phyloP scores from a whole-genome alignment of 441 rosid genomes.

The Croton laevigatus region DNA sequence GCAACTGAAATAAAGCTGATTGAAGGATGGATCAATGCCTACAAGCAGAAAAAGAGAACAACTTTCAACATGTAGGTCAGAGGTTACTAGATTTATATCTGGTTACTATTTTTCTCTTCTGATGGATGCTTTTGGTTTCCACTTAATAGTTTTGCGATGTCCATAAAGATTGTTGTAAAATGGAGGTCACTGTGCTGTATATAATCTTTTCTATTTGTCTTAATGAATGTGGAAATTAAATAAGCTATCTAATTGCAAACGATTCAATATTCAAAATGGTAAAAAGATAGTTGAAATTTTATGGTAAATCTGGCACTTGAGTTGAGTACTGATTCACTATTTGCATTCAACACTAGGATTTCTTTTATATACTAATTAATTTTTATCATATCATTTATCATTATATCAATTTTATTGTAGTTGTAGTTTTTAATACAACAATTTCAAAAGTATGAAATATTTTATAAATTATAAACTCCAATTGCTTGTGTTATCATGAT shows the following conservation, averaged over 20 bases:
- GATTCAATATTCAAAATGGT: too few species aligned
- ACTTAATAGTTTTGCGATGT: neutral
- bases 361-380: too few species aligned
- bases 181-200: neutral
- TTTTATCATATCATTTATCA: too few species aligned
- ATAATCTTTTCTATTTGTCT: neutral
- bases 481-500: too few species aligned
- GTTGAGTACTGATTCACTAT: too few species aligned
- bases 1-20: constrained; percentile 63
- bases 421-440: too few species aligned
- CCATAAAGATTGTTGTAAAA: neutral
- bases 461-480: too few species aligned
- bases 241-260: neutral
- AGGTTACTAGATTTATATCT: neutral
- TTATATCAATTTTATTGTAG: too few species aligned
- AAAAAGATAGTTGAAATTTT: too few species aligned
- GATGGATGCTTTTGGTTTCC: neutral
- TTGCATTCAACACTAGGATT: too few species aligned
- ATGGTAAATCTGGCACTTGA: too few species aligned
- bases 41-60: constrained; percentile 37
- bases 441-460: too few species aligned
- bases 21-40: constrained; percentile 59
- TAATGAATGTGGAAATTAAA: neutral
- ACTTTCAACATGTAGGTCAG: constrained; percentile 33
- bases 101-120: neutral